Evolutionary conservation across 2,329 filamentous ascomycete genomes (phyloP).

Genomic region (Epichloe elymi): DNA sequence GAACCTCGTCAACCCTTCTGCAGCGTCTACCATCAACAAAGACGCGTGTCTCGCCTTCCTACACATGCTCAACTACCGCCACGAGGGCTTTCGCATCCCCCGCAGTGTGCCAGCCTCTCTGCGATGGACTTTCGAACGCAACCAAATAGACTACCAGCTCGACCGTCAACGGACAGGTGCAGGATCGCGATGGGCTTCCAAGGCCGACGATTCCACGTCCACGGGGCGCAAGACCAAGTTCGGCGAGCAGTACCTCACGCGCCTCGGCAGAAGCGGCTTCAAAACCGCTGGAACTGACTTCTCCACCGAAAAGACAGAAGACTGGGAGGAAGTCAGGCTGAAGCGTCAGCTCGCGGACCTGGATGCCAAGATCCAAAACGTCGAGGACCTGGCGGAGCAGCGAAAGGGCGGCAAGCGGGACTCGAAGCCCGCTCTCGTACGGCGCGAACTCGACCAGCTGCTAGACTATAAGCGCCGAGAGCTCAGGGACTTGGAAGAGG

Average conservation of each 20-base stretch:
- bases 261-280: conserved; percentile 73
- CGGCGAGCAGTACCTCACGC: conserved; percentile 88
- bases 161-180: conserved; percentile 55
- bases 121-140: conserved; percentile 82
- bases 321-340: conserved; percentile 94
- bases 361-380: conserved; percentile 69
- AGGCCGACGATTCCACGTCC: conserved; percentile 64
- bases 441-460: conserved; percentile 85
- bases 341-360: conserved; percentile 86
- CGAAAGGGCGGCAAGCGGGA: conserved; percentile 53
- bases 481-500: conserved; percentile 62
- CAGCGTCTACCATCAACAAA: conserved; percentile 73
- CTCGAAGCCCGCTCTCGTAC: conserved; percentile 79
- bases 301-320: conserved; percentile 68
- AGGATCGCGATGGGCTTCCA: conserved; percentile 65
- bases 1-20: conserved; percentile 94
- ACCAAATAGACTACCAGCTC: conserved; percentile 91
- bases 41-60: conserved; percentile 90
- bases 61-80: conserved; percentile 90
- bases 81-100: conserved; percentile 90
- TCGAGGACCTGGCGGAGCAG: conserved; percentile 60
- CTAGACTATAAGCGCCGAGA: conserved; percentile 86
- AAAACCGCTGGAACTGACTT: conserved; percentile 84
- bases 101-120: conserved; percentile 85
- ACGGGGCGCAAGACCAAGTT: conserved; percentile 94